Evolutionary conservation across 2,329 filamentous ascomycete species (phyloP), one percentile per base, ranked within the genome.

Genomic region (Claviceps paspali): DNA sequence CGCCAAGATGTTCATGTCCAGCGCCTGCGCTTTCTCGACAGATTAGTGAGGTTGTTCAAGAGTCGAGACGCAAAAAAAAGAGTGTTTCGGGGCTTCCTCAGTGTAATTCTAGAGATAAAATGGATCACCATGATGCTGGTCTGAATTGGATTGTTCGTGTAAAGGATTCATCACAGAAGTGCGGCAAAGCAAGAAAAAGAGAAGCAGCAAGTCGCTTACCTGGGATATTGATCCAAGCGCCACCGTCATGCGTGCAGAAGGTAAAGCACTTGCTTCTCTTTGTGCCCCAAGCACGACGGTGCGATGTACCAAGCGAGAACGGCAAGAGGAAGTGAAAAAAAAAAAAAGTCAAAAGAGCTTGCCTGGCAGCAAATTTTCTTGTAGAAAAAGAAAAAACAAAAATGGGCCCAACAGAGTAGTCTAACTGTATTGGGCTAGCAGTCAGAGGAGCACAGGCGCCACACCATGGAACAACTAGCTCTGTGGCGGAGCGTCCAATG

Each of bases 91-190:
- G 43, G 47, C 45, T 50, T 66, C 67, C 64, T 75, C 70, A 74
- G 70, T 50, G 60, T 67, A 65, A 64, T 67, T 67, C 59, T 68
- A 66, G 59, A 59, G 58, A 54, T 52, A 24, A n/a, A 57, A 45
- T 43, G 50, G 47, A 56, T 73, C 69, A 70, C 70, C 71, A 75
- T 64, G 59, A 54, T 54, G 50, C 51, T 62, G 57, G 69, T 75
- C 68, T 67, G 69, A 67, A 60, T 74, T 75, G 70, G 70, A 75
- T 74, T 74, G 69, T 73, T 73, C 67, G 57, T 58, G 55, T 47
- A 47, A 47, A 43, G 35, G 49, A 38, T 46, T 56, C 57, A 60
- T 61, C 56, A 55, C 41, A 44, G 45, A 52, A 36, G 32, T 43
- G 29, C 22, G 24, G 23, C 34, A 34, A 14, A 38, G 29, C 23